Percentiles rank a stretch among this genome's conserved stretches.
These are phyloP conservation scores for Cladorrhinum sp. DNA, from an alignment of 2,329 filamentous ascomycete species.

Conservation along the genomic window DNA sequence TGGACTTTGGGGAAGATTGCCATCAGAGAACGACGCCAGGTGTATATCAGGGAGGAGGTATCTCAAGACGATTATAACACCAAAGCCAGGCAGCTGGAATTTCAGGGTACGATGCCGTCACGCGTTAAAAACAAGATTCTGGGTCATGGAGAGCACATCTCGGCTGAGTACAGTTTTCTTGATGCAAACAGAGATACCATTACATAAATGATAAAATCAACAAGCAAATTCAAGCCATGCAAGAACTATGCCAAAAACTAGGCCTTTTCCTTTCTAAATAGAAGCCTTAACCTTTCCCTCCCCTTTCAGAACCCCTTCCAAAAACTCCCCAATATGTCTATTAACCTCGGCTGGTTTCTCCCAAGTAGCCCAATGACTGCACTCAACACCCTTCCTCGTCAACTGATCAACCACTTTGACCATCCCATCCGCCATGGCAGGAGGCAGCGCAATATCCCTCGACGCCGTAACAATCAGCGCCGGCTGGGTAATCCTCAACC, in stretches of 20 bases:
- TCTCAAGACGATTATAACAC: neutral
- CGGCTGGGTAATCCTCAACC: slow-evolving; percentile 58
- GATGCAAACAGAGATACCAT: too few relatives aligned
- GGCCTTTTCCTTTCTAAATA: slow-evolving; percentile 31
- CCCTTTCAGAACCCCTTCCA: slow-evolving; percentile 50
- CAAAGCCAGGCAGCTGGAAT: neutral
- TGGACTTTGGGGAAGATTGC: neutral
- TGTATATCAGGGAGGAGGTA: neutral
- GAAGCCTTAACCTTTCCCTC: slow-evolving; percentile 33
- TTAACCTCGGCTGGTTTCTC: slow-evolving; percentile 72
- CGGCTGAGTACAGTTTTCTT: too few relatives aligned
- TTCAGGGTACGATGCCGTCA: too few relatives aligned
- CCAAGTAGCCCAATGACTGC: slow-evolving; percentile 80
- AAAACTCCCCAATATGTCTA: slow-evolving; percentile 62
- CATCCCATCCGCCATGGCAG: slow-evolving; percentile 70
- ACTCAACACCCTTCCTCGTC: slow-evolving; percentile 62
- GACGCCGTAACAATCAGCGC: slow-evolving; percentile 72
- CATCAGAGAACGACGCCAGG: neutral
- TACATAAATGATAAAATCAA: too few relatives aligned
- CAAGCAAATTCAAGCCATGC: too few relatives aligned
- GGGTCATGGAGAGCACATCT: too few relatives aligned
- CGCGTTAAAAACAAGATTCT: too few relatives aligned
- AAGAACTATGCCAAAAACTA: too few relatives aligned
- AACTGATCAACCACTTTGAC: slow-evolving; percentile 62
- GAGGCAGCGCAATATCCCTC: slow-evolving; percentile 69